Evolutionary conservation across 306 rosid species (phyloP).

Genomic region (Sindora glabra): DNA sequence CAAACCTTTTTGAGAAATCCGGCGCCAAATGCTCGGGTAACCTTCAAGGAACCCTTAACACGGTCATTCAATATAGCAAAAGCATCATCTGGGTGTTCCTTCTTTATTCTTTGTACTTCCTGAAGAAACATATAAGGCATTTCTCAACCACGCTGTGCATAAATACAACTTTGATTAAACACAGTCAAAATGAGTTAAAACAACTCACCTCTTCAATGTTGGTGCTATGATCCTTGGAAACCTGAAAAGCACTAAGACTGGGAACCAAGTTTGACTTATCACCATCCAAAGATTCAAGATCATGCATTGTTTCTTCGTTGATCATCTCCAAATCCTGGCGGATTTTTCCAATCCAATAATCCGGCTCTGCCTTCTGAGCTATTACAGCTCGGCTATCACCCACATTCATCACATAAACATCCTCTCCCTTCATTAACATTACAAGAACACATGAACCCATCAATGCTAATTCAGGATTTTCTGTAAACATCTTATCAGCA

Average conservation of each 20-base stretch:
- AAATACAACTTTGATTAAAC: background rate
- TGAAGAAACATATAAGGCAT: constrained; percentile 22
- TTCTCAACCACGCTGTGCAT: constrained; percentile 7
- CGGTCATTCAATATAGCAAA: constrained; percentile 81
- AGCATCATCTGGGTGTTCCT: constrained; percentile 81
- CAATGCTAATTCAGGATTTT: constrained; percentile 87
- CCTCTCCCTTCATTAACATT: constrained; percentile 94
- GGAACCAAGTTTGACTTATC: constrained; percentile 45
- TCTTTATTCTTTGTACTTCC: constrained; percentile 78
- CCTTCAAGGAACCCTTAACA: constrained; percentile 92
- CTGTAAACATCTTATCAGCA: constrained; percentile 73
- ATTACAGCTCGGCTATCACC: constrained; percentile 91
- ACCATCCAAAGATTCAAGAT: constrained; percentile 68
- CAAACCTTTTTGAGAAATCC: constrained; percentile 96
- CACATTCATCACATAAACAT: constrained; percentile 88
- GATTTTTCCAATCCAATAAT: constrained; percentile 88
- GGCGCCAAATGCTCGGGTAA: constrained; percentile 94
- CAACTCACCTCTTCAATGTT: constrained; percentile 55
- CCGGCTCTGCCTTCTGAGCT: constrained; percentile 87
- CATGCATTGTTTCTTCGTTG: constrained; percentile 84
- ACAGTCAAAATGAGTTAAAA: background rate
- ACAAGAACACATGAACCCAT: constrained; percentile 99
- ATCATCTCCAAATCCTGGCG: constrained; percentile 88
- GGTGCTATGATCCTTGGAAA: constrained; percentile 88
- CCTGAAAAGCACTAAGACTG: constrained; percentile 59